Base-by-base conservation (phyloP, 352 stramenopile species). In the Thraustochytrium striatum region DNA sequence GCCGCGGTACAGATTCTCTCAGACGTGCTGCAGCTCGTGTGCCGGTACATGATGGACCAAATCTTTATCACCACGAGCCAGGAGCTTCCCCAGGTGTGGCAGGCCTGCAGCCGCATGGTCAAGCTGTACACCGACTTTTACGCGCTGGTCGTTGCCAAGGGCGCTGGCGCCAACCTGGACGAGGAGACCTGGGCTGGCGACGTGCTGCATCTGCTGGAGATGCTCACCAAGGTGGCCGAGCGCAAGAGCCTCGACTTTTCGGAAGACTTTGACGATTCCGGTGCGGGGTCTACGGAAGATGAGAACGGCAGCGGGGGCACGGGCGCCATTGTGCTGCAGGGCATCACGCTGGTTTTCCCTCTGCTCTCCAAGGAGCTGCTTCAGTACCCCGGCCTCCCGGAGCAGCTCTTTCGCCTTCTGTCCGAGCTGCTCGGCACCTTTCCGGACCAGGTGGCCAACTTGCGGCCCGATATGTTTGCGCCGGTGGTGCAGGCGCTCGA, bases 371-470 rank as follows among this genome's bases (percentile, higher is more conserved):
- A 61, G 5, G 65, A 75, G 41, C 65, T 75, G 7, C 41, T 75
- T 3, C 65, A 75, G 2, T 62, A 43, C 25, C 65, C 65, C 13
- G 44, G 52, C 21, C 58, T 75, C 25, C 33, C 65, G 3, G 65
- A 75, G 65, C 32, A 75, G 65, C 52, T 75, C 32, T 75, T 75
- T 25, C 41, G 11, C 28, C 19, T 75, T 16, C 39, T 75, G 3
- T 32, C 21, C 32, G 50, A 44, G 8, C 44, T 75, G 16, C 28
- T 75, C 19, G 44, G 68, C 41, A 25, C 25, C 50, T 75, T 61
- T 30, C 65, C 65, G 32, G 21, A 61, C 8, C 16, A 75, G 19
- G 43, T 75, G 65, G 65, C 65, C 13, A 19, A 5, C 5, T 39
- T 75, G 41, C 58, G 44, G 41, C 16, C 13, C 1, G 65, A 75